These are phyloP conservation scores for Coniochaeta pulveracea DNA, from an alignment of 2,329 filamentous ascomycete species.

Conservation along the genomic window DNA sequence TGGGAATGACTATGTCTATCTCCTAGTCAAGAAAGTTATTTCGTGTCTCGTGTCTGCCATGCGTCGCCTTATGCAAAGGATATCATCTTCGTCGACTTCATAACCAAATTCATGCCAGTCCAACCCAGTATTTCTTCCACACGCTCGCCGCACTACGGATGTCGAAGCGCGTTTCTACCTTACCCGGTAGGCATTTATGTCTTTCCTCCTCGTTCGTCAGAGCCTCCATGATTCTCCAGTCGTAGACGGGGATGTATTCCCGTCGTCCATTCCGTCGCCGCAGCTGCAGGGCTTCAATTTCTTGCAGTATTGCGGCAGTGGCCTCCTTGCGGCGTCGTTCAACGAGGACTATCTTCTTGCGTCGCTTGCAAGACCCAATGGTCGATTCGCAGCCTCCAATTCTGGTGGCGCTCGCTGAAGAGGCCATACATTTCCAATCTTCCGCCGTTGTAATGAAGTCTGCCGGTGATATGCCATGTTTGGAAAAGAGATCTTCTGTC, in stretches of 20 bases:
- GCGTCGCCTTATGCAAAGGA: background rate
- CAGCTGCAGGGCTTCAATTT: slow-evolving; percentile 13
- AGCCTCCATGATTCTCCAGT: slow-evolving; percentile 25
- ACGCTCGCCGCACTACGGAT: slow-evolving; percentile 7
- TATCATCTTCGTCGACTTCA: background rate
- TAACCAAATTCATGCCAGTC: slow-evolving; percentile 9
- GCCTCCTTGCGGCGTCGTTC: slow-evolving; percentile 18
- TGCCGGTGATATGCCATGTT: slow-evolving; percentile 1
- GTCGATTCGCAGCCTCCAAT: slow-evolving; percentile 1
- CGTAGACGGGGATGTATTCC: slow-evolving; percentile 20
- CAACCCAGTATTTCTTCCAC: slow-evolving; percentile 16
- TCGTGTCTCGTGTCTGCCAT: too few species aligned
- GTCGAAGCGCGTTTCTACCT: slow-evolving; percentile 5
- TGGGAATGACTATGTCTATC: too few species aligned
- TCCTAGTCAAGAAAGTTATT: too few species aligned
- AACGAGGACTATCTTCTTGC: slow-evolving; percentile 19
- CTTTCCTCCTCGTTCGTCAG: slow-evolving; percentile 14
- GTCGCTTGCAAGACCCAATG: background rate
- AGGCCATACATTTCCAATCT: background rate
- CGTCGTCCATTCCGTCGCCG: slow-evolving; percentile 13
- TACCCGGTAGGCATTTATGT: slow-evolving; percentile 5
- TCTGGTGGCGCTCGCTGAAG: background rate
- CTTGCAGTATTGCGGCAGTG: slow-evolving; percentile 17
- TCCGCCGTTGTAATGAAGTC: background rate
- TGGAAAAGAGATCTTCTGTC: slow-evolving; percentile 4